Evolutionary conservation across 768 basidiomycete species (phyloP).

Genomic region (Lactifluus rugatus): DNA sequence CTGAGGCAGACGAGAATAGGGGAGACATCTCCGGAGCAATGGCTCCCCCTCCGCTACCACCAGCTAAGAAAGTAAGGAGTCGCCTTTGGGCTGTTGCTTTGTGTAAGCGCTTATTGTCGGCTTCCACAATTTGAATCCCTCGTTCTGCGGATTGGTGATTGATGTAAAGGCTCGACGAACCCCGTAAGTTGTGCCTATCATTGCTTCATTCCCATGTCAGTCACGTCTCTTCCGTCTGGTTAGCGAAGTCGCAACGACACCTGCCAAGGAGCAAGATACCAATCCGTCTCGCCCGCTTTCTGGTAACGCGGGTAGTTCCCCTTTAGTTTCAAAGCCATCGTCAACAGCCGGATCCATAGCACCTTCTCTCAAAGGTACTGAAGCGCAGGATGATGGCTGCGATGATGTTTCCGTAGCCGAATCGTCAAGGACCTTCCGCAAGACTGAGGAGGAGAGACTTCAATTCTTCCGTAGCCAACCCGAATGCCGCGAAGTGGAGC

Average conservation of each 20-base stretch:
- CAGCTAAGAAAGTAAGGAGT: slow-evolving; percentile 9
- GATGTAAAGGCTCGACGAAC: slow-evolving; percentile 2
- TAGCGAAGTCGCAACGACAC: background rate
- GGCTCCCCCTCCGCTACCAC: slow-evolving; percentile 11
- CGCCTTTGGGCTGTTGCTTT: background rate
- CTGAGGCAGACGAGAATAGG: slow-evolving; percentile 1
- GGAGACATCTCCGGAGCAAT: background rate
- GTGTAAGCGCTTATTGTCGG: background rate
- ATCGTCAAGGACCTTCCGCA: slow-evolving; percentile 36
- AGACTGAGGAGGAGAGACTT: slow-evolving; percentile 52
- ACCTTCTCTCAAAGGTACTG: slow-evolving; percentile 2
- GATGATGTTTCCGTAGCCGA: slow-evolving; percentile 47
- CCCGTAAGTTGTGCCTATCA: background rate
- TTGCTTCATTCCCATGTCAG: background rate
- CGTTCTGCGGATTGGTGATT: background rate
- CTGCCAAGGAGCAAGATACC: background rate
- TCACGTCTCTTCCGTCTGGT: background rate
- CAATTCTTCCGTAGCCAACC: slow-evolving; percentile 56
- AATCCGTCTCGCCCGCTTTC: background rate
- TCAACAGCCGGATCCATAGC: slow-evolving; percentile 1
- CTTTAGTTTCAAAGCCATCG: background rate
- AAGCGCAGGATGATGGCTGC: slow-evolving; percentile 25
- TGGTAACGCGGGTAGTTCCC: background rate
- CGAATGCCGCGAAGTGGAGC: slow-evolving; percentile 46
- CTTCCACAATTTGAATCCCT: background rate